Evolutionary conservation across 2,329 filamentous ascomycete genomes (phyloP), one percentile per base, ranked within the genome.

Genomic region (Hypoxylon sp.): DNA sequence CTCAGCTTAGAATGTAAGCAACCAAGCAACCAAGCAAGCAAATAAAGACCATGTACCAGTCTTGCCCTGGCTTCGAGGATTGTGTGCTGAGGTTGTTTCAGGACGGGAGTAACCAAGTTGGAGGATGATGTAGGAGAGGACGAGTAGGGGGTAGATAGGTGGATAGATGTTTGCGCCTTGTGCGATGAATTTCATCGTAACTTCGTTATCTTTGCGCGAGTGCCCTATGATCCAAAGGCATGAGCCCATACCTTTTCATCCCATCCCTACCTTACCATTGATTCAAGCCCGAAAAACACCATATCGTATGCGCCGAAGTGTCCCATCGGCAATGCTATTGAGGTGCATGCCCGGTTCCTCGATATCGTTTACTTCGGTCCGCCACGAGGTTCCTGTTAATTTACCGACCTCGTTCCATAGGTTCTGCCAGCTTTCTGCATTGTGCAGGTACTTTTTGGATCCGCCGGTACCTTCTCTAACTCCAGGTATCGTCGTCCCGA

Each of bases 321-420:
- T 58, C 43, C 58, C 67, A n/a, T 73, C 68, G 1, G 54, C 34
- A 15, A 57, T 63, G 2, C 54, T 56, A 5, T 60, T 57, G 1
- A 65, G 44, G 39, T 60, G 59, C 15, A 56, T 61, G 24, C 60
- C 55, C 10, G 64, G 46, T 19, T 68, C 68, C 10, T 69, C 70
- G 3, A 71, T 67, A 30, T 72, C 70, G 60, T 82, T 78, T 52
- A 83, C 67, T 49, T 81, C 76, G 1, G 84, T 81, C 52, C 76
- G 74, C 85, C 85, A 87, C 41, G 69, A 71, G 1, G 84, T 86
- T 22, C 76, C 78, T 0, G 84, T 86, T 54, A 81, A 70, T 30
- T 61, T 64, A 7, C 83, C 83, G 24, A 86, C 79, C 62, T 85
- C 81, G 54, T 84, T 77, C 85, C 85, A 88, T 22, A 88, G 74